Conservation (phyloP, 352 stramenopile genomes). For the Phytophthora vignae region DNA sequence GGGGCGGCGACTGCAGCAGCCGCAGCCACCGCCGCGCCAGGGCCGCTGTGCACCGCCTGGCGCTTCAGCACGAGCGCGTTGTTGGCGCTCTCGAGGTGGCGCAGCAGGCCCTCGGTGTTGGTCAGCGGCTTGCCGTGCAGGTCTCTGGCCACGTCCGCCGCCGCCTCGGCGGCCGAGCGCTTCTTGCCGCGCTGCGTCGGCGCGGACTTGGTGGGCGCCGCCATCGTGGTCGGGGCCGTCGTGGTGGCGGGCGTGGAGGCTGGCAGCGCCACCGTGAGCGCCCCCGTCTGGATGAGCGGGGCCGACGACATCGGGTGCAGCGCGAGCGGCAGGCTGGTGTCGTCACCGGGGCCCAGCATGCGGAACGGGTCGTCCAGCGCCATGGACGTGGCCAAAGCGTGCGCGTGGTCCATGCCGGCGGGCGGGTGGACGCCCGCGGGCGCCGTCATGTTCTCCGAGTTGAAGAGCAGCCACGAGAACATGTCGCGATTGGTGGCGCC, state of each 20-base stretch:
- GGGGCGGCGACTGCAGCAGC: background rate
- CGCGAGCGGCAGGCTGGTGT: conserved; percentile 48
- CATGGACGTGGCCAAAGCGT: conserved; percentile 41
- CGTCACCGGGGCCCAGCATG: conserved; percentile 55
- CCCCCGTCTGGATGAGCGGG: conserved; percentile 34
- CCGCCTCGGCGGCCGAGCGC: conserved; percentile 49
- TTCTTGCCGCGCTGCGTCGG: conserved; percentile 62
- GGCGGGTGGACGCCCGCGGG: conserved; percentile 27
- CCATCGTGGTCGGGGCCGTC: conserved; percentile 17
- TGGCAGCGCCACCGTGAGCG: conserved; percentile 35
- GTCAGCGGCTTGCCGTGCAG: conserved; percentile 49
- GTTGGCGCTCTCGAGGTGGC: conserved; percentile 79
- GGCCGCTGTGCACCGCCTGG: conserved; percentile 35
- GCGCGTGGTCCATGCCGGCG: conserved; percentile 16
- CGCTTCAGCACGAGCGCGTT: conserved; percentile 72
- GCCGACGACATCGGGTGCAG: conserved; percentile 34
- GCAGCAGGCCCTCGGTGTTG: conserved; percentile 67
- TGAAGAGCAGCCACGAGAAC: conserved; percentile 89
- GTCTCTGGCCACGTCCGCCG: conserved; percentile 43
- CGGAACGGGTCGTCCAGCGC: conserved; percentile 72
- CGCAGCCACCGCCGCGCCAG: background rate
- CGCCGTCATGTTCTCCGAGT: conserved; percentile 86
- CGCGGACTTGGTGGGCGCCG: conserved; percentile 35
- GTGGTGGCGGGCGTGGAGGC: conserved; percentile 27
- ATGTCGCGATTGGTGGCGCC: conserved; percentile 79